phyloP scores from a whole-genome alignment of 495 filamentous ascomycete species.

The Podospora pseudopauciseta region DNA sequence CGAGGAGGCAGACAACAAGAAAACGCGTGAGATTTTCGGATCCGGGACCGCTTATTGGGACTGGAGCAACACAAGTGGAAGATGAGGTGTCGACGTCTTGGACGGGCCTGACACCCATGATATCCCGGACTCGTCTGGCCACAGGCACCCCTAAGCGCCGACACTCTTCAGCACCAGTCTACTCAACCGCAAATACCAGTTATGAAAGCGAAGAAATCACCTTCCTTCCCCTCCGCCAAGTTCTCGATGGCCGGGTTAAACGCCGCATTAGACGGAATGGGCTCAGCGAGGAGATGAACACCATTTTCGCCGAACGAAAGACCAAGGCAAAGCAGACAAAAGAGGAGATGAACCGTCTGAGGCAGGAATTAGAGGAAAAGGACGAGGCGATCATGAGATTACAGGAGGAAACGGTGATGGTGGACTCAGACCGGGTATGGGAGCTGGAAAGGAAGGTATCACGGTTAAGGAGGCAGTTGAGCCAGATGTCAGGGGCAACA shows the following conservation, averaged over 20 bases:
- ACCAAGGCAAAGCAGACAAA: constrained; percentile 36
- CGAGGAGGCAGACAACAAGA: constrained; percentile 32
- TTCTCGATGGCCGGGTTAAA: constrained; percentile 66
- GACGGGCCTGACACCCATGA: constrained; percentile 66
- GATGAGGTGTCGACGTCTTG: constrained; percentile 35
- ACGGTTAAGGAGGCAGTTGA: constrained; percentile 31
- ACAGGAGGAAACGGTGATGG: constrained; percentile 46
- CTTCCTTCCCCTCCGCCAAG: constrained; percentile 65
- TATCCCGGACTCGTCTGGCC: constrained; percentile 46
- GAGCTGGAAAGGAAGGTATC: constrained; percentile 43
- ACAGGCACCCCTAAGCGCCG: constrained; percentile 23
- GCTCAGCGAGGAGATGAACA: constrained; percentile 72
- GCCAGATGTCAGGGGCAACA: constrained; percentile 19
- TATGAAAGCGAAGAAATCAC: constrained; percentile 28
- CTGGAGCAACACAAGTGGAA: too few species aligned
- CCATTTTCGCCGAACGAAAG: constrained; percentile 56
- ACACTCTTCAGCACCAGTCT: constrained; percentile 20
- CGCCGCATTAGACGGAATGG: constrained; percentile 67
- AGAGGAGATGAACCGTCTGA: constrained; percentile 47
- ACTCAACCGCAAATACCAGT: not conserved
- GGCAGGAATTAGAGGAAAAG: constrained; percentile 49
- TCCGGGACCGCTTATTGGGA: constrained; percentile 46
- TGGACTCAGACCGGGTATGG: constrained; percentile 42
- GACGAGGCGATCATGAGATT: constrained; percentile 49
- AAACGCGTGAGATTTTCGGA: constrained; percentile 74